phyloP scores from a whole-genome alignment of 495 filamentous ascomycete species.

The Hypoxylon rickii region DNA sequence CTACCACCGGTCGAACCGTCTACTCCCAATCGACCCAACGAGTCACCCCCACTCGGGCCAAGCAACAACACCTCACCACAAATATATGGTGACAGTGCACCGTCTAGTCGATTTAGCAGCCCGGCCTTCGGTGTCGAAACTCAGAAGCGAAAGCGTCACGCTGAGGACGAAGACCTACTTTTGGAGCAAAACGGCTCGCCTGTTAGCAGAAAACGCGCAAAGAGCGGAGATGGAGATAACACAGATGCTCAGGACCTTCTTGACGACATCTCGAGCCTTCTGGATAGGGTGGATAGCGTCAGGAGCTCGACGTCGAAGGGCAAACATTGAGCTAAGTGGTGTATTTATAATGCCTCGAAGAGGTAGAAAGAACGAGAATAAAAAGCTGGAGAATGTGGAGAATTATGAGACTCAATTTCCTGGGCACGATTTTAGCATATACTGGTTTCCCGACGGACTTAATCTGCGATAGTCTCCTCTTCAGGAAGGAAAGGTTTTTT shows the following conservation, averaged over 20 bases:
- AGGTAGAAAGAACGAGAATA: neutral
- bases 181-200: conserved; percentile 12
- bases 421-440: conserved; percentile 1
- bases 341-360: neutral
- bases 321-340: neutral
- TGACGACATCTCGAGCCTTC: conserved; percentile 28
- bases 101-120: conserved; percentile 2
- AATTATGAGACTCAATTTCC: neutral
- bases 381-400: neutral
- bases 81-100: neutral
- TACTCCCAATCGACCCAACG: conserved; percentile 5
- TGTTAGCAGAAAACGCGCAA: conserved; percentile 25
- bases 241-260: conserved; percentile 24
- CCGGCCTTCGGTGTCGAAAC: conserved; percentile 13
- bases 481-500: neutral
- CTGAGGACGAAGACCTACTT: conserved; percentile 21
- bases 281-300: conserved; percentile 17
- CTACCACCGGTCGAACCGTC: conserved; percentile 22
- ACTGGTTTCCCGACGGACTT: neutral
- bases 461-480: neutral
- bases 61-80: conserved; percentile 2
- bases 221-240: conserved; percentile 11
- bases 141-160: conserved; percentile 33
- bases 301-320: neutral
- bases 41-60: conserved; percentile 19